phyloP scores from a whole-genome alignment of 805 yeast genomes.

The Teunomyces lycoperdinae region DNA sequence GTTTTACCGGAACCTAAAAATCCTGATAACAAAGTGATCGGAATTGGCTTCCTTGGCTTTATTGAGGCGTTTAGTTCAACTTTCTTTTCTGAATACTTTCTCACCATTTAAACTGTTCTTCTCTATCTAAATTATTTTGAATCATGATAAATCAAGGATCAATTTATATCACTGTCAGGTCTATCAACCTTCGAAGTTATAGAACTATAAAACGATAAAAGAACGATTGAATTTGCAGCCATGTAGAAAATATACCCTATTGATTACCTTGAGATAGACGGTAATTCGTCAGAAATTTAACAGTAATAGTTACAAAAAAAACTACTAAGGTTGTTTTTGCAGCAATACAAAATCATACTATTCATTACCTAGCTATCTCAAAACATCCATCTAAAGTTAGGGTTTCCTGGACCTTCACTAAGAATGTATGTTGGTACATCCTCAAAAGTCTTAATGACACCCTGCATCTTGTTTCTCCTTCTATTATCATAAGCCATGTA shows the following conservation, averaged over 20 bases:
- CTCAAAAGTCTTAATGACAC: conserved; percentile 33
- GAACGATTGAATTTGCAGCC: background rate
- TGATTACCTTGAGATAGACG: background rate
- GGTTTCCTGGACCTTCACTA: conserved; percentile 44
- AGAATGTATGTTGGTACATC: conserved; percentile 44
- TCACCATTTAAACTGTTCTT: background rate
- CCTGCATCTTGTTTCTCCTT: conserved; percentile 38
- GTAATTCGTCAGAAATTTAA: background rate
- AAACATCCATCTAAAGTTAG: conserved; percentile 48
- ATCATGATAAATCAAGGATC: background rate
- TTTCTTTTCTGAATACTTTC: background rate
- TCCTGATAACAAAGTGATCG: conserved; percentile 47
- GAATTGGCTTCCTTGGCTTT: conserved; percentile 28
- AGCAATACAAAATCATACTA: background rate
- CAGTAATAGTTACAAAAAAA: conserved; percentile 1
- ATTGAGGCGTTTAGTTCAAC: background rate
- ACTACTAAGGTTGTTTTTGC: conserved; percentile 4
- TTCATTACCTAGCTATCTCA: conserved; percentile 9
- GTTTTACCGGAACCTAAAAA: conserved; percentile 49
- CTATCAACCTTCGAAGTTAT: conserved; percentile 1
- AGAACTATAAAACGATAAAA: background rate
- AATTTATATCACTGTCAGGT: background rate
- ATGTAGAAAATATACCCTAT: background rate
- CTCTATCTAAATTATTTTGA: background rate
- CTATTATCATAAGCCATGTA: conserved; percentile 44